Base-by-base conservation (phyloP, 2,329 filamentous ascomycete genomes). In the Ophiostoma pallidulum region DNA sequence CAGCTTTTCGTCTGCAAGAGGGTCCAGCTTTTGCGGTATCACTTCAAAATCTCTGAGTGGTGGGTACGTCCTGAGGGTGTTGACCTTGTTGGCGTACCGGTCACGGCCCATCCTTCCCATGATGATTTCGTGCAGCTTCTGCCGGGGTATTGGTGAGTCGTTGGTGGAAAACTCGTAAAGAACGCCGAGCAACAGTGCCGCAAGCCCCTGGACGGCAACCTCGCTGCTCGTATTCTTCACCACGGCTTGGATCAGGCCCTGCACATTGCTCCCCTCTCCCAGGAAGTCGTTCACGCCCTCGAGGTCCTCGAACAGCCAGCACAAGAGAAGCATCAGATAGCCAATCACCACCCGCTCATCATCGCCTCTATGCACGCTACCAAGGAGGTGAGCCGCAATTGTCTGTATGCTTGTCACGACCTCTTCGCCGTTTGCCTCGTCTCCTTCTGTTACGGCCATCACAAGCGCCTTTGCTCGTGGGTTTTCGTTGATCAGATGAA, bases 161-260 rank as follows among this genome's bases (percentile, higher is more conserved):
- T 94, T 95, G 0, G 91, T 96, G 9, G 91, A 97, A 60, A 97
- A 98, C 59, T 98, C 92, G 62, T 97, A 98, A 4, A 92, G 75
- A 18, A 94, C 82, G 9, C 91, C 92, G 1, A 97, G 73, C 0
- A 98, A 69, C 61, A 89, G 80, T 14, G 89, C 84, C 61, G 85
- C 88, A 12, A 98, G 73, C 2, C 92, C 92, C 54, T 87, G 84
- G 13, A 91, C 73, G 28, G 94, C 69, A 18, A 77, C 70, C 50
- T 80, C 81, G 12, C 78, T 78, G 24, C 74, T 66, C 55, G 74
- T 67, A 51, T 82, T 77, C 53, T 82, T 82, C 18, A 73, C 60
- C 35, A 86, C 80, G 24, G 81, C 78, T 57, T 92, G 85, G 13
- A 92, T 79, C 28, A 96, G 71, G 38, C 82, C 85, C 59, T 96